Percentiles rank a stretch among this genome's conserved stretches.
Conservation (phyloP, 768 basidiomycete genomes). For the Leccinum rimulosum region DNA sequence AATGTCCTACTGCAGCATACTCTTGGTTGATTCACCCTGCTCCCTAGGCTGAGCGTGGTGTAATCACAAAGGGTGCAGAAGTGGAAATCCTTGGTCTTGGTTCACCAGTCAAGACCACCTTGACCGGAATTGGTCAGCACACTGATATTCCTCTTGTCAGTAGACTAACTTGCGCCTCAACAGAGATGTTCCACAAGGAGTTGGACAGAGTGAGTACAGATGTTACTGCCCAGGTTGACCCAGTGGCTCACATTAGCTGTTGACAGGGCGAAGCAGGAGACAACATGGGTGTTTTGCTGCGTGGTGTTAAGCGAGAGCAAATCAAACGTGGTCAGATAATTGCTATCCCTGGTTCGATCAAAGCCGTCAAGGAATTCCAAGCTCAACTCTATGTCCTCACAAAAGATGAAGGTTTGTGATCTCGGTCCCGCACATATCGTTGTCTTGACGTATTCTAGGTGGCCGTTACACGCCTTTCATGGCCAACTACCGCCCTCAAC, state of each 20-base stretch:
- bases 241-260: constrained; percentile 4
- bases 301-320: constrained; percentile 97
- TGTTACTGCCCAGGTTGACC: background rate
- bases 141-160: background rate
- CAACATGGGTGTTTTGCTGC: constrained; percentile 97
- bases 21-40: background rate
- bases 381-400: constrained; percentile 78
- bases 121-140: constrained; percentile 85
- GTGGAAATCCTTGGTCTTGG: constrained; percentile 92
- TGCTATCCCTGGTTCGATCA: constrained; percentile 84
- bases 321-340: constrained; percentile 92
- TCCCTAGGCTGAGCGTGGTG: constrained; percentile 83
- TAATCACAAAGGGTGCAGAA: constrained; percentile 87
- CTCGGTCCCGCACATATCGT: constrained; percentile 44
- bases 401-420: constrained; percentile 40
- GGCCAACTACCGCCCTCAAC: constrained; percentile 90
- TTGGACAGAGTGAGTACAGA: constrained; percentile 72
- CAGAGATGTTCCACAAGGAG: constrained; percentile 99
- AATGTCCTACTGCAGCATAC: background rate
- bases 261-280: constrained; percentile 91
- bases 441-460: constrained; percentile 32
- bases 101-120: constrained; percentile 77
- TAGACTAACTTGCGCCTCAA: constrained; percentile 6
- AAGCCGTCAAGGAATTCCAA: constrained; percentile 91
- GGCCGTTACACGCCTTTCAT: constrained; percentile 92